These are phyloP conservation scores for Yamadazyma spencermartinsiae DNA, from an alignment of 1,139 yeast genomes.

Conservation along the genomic window DNA sequence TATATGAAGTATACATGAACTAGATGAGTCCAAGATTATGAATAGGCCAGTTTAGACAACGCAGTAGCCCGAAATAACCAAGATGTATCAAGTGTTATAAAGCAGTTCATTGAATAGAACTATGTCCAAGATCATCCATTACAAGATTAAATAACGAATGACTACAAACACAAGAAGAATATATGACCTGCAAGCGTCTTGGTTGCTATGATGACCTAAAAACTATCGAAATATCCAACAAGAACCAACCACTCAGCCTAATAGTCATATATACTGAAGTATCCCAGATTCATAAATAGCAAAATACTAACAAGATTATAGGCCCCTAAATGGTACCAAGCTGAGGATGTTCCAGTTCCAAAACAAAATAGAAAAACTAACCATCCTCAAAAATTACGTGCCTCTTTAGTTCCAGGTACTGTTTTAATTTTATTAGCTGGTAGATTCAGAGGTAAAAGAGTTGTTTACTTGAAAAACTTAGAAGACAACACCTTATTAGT, in stretches of 20 bases:
- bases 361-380: constrained; percentile 87
- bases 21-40: neutral
- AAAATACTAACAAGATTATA: constrained; percentile 40
- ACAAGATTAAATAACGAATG: no score
- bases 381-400: constrained; percentile 95
- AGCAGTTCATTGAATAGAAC: no score
- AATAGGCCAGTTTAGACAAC: neutral
- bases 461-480: constrained; percentile 94
- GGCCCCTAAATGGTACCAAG: constrained; percentile 96
- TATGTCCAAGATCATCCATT: no score
- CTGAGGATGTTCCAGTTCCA: constrained; percentile 89
- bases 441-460: constrained; percentile 99
- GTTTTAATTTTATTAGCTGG: constrained; percentile 98
- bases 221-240: no score
- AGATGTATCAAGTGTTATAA: no score
- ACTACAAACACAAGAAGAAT: no score
- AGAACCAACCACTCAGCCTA: no score
- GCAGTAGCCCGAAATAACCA: no score
- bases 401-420: constrained; percentile 98
- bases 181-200: no score
- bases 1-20: neutral
- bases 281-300: neutral
- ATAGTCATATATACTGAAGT: no score
- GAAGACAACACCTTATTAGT: constrained; percentile 99
- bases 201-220: no score